phyloP scores from a whole-genome alignment of 768 basidiomycete genomes.

The Hygrocybe punicea region DNA sequence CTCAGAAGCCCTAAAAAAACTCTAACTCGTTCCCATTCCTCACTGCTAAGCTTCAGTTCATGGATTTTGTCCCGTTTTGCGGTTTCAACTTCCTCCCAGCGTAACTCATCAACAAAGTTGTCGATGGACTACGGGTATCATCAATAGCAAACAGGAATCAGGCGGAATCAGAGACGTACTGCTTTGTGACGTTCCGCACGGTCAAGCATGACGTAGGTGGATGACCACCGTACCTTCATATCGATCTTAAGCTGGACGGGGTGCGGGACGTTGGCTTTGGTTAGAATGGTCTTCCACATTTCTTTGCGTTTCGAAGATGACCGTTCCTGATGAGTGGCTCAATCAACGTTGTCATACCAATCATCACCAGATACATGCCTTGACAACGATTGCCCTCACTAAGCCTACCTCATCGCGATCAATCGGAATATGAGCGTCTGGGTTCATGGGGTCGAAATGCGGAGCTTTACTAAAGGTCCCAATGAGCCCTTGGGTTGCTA shows the following conservation, averaged over 20 bases:
- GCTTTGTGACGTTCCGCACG: slow-evolving; percentile 4
- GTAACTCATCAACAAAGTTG: not conserved
- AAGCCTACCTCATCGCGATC: slow-evolving; percentile 23
- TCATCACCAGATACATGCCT: too few species aligned
- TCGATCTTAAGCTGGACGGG: slow-evolving; percentile 25
- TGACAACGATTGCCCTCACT: not conserved
- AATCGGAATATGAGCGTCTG: slow-evolving; percentile 16
- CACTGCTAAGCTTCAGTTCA: not conserved
- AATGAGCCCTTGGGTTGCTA: slow-evolving; percentile 32
- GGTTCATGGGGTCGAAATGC: slow-evolving; percentile 12
- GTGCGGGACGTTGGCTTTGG: not conserved
- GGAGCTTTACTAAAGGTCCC: slow-evolving; percentile 17
- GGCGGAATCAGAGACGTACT: not conserved
- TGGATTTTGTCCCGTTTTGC: not conserved
- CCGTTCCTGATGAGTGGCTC: slow-evolving; percentile 17
- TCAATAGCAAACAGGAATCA: not conserved
- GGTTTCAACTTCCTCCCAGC: not conserved
- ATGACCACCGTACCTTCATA: slow-evolving; percentile 33
- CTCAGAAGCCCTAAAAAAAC: not conserved
- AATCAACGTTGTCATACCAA: not conserved
- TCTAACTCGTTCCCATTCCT: not conserved
- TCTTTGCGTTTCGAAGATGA: slow-evolving; percentile 26
- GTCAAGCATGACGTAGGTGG: slow-evolving; percentile 31
- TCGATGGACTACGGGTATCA: not conserved
- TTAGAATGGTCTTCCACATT: slow-evolving; percentile 18